Evolutionary conservation across 2,329 filamentous ascomycete genomes (phyloP).

Genomic region (Ustulina deusta): DNA sequence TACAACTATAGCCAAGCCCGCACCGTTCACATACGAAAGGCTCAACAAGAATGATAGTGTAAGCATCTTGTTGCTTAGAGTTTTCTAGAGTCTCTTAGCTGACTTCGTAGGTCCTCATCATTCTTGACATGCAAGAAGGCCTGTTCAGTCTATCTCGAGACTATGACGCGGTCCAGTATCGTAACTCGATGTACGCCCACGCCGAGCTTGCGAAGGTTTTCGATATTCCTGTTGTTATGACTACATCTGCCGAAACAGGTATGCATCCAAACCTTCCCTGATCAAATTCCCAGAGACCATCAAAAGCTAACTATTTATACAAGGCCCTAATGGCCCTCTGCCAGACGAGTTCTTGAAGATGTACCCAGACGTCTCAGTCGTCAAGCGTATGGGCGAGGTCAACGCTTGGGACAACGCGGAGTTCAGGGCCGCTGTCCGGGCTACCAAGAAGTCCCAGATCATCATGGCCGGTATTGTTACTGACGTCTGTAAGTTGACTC

Average conservation of each 20-base stretch:
- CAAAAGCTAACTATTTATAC: conserved; percentile 2
- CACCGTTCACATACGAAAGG: conserved; percentile 50
- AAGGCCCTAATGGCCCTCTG: conserved; percentile 77
- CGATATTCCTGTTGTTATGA: conserved; percentile 75
- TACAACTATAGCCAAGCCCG: background rate
- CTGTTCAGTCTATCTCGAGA: conserved; percentile 72
- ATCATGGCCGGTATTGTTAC: conserved; percentile 80
- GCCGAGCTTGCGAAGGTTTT: conserved; percentile 75
- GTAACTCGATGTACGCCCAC: conserved; percentile 75
- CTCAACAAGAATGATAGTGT: conserved; percentile 53
- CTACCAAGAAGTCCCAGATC: conserved; percentile 75
- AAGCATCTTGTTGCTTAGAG: background rate
- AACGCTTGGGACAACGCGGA: conserved; percentile 81
- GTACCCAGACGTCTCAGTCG: conserved; percentile 74
- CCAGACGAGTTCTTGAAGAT: conserved; percentile 75
- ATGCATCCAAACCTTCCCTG: background rate
- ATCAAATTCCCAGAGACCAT: background rate
- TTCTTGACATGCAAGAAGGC: conserved; percentile 71
- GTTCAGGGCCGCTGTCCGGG: conserved; percentile 73
- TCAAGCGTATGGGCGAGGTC: conserved; percentile 77
- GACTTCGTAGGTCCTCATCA: conserved; percentile 62
- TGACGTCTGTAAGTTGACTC: conserved; percentile 70
- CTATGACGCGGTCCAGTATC: conserved; percentile 73
- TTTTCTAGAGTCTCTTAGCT: conserved; percentile 41
- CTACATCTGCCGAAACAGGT: conserved; percentile 73